Evolutionary conservation across 2,329 filamentous ascomycete species (phyloP), one percentile per base, ranked within the genome.

Genomic region (Zalaria obscura): DNA sequence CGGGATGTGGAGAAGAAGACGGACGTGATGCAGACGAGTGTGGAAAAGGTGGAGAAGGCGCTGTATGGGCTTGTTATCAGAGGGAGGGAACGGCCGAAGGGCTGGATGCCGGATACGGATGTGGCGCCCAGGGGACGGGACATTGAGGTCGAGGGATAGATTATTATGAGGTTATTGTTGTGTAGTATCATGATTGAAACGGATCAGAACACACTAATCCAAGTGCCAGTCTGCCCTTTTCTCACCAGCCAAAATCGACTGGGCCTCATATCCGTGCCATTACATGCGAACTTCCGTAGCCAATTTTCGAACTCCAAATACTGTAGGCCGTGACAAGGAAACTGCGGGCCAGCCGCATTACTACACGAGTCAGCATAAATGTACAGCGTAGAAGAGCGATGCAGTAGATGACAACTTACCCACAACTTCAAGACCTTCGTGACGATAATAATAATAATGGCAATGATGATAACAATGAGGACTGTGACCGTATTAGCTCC

Each of bases 41-140:
- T 98, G 26, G 79, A 82, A 55, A 98, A 98, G 70, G 91, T 98
- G 7, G 91, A 98, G 70, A 79, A 76, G 50, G 75, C 89, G 25
- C 78, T 87, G 27, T 98, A 96, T 60, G 86, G 87, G 3, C 75
- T 95, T 50, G 77, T 81, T 27, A 83, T 98, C 25, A 72, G 91
- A 40, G 89, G 89, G 0, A 83, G 80, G 40, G 91, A 98, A 67
- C 68, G 87, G 47, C 89, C 89, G 0, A 84, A 82, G 56, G 89
- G 89, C 0, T 96, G 89, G 89, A 74, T 91, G 56, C 89, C 88
- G 3, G 88, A 94, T 56, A 61, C 84, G 56, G 63, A 65, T 25
- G 64, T 54, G 25, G 61, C 61, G 18, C 57, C 57, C 40, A 58
- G 59, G 42, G 18, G 18, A 18, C 52, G 45, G 41, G 54, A 55